Conservation (phyloP, 31 red algal genomes). For the Bonnemaisonia californica region DNA sequence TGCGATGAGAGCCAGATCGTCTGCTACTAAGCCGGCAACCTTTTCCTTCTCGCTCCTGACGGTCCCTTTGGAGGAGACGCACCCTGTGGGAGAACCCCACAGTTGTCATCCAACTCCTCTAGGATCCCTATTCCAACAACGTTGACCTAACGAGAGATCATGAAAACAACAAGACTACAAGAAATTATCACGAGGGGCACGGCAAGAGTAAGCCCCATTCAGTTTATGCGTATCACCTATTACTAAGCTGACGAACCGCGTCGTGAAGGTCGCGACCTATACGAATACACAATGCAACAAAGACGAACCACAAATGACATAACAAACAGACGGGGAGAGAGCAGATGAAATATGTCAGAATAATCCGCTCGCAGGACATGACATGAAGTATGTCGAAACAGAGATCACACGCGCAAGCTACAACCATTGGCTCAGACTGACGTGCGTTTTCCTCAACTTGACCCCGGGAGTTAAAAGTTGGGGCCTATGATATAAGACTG, state of each 20-base stretch:
- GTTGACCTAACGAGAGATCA: no score
- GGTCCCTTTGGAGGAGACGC: no score
- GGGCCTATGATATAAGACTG: conserved; percentile 49
- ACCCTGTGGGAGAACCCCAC: no score
- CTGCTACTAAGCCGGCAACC: no score
- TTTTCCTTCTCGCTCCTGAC: no score
- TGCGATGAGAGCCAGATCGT: no score
- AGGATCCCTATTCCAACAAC: no score
- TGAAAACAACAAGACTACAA: conserved; percentile 6
- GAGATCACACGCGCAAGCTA: neutral
- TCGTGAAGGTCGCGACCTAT: conserved; percentile 49
- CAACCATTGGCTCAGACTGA: conserved; percentile 57
- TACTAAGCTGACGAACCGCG: neutral
- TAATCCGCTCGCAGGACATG: neutral
- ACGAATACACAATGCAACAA: neutral
- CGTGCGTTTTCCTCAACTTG: conserved; percentile 62
- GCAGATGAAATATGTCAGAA: no score
- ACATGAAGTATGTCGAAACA: neutral
- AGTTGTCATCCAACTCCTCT: no score
- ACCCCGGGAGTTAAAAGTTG: conserved; percentile 61
- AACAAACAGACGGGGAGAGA: neutral
- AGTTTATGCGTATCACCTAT: conserved; percentile 59
- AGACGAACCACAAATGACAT: neutral
- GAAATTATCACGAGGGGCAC: conserved; percentile 60
- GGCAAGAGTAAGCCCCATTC: conserved; percentile 87